Conservation (phyloP, 2,329 filamentous ascomycete genomes). For the Tolypocladium sp. region DNA sequence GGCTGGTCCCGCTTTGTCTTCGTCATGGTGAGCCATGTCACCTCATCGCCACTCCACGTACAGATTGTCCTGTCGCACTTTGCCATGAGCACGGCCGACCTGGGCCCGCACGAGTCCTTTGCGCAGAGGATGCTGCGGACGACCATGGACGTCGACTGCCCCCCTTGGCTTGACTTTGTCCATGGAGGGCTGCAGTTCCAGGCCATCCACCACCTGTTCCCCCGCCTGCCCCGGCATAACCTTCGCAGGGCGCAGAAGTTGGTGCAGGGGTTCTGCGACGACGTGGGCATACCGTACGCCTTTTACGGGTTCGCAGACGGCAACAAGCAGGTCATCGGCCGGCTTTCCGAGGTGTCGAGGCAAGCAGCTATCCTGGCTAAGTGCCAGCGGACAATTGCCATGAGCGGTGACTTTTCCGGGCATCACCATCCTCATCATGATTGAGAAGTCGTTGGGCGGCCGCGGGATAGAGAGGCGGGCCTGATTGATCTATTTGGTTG, state of each 20-base stretch:
- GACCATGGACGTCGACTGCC: constrained; percentile 89
- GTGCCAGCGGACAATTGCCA: constrained; percentile 40
- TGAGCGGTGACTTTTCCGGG: neutral
- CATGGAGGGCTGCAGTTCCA: constrained; percentile 88
- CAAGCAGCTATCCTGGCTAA: constrained; percentile 71
- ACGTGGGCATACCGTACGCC: constrained; percentile 77
- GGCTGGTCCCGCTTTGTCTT: constrained; percentile 63
- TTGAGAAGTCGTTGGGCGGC: neutral
- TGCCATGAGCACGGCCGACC: constrained; percentile 82
- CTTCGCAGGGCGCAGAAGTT: constrained; percentile 65
- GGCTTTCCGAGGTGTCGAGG: constrained; percentile 67
- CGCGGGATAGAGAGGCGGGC: neutral
- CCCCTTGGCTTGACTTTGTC: constrained; percentile 79
- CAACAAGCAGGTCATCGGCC: constrained; percentile 70
- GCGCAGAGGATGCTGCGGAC: constrained; percentile 85
- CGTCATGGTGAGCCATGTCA: constrained; percentile 70
- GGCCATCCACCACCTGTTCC: constrained; percentile 78
- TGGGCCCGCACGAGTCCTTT: constrained; percentile 78
- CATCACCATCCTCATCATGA: neutral
- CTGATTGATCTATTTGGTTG: neutral
- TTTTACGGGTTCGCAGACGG: constrained; percentile 78
- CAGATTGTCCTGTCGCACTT: constrained; percentile 92
- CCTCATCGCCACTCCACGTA: constrained; percentile 73
- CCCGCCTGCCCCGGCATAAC: constrained; percentile 77
- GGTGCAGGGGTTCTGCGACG: constrained; percentile 72